A percentile compares a stretch with the other conserved stretches of the same genome.
Conservation (phyloP, 768 basidiomycete genomes). For the Mycena filopes region DNA sequence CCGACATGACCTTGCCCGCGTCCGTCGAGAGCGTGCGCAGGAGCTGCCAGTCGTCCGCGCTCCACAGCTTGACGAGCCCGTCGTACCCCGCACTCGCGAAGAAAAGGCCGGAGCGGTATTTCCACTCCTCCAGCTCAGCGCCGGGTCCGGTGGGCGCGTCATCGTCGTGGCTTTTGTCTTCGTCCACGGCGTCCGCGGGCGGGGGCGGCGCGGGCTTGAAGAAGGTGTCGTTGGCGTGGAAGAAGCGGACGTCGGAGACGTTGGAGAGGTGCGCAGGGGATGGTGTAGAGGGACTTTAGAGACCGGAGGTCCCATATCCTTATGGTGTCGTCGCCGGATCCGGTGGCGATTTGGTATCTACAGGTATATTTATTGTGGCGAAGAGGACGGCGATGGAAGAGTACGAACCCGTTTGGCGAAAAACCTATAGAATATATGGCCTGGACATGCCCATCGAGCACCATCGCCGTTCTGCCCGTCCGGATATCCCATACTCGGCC, state of each 20-base stretch:
- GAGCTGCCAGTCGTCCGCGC: constrained; percentile 97
- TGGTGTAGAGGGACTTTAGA: constrained; percentile 92
- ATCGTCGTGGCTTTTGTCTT: constrained; percentile 49
- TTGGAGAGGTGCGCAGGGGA: constrained; percentile 96
- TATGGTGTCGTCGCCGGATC: constrained; percentile 96
- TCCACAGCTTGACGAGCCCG: constrained; percentile 95
- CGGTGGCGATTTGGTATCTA: constrained; percentile 97
- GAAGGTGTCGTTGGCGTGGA: constrained; percentile 71
- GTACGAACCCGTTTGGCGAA: constrained; percentile 91
- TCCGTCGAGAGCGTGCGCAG: constrained; percentile 91
- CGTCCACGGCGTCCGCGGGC: constrained; percentile 64
- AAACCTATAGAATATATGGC: constrained; percentile 92
- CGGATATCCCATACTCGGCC: constrained; percentile 97
- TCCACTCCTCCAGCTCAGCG: constrained; percentile 71
- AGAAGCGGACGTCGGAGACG: constrained; percentile 95
- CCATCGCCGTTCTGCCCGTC: constrained; percentile 96
- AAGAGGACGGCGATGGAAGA: constrained; percentile 14
- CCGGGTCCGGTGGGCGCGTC: constrained; percentile 40
- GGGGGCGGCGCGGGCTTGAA: constrained; percentile 51
- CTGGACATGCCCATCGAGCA: constrained; percentile 95
- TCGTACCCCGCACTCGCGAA: constrained; percentile 96
- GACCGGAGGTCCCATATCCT: constrained; percentile 99
- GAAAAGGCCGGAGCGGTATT: constrained; percentile 89
- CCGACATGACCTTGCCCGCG: constrained; percentile 98
- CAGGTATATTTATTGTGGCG: too few relatives aligned